These are phyloP conservation scores for Trapa incisa DNA, from an alignment of 345 rosid genomes.

Conservation along the genomic window DNA sequence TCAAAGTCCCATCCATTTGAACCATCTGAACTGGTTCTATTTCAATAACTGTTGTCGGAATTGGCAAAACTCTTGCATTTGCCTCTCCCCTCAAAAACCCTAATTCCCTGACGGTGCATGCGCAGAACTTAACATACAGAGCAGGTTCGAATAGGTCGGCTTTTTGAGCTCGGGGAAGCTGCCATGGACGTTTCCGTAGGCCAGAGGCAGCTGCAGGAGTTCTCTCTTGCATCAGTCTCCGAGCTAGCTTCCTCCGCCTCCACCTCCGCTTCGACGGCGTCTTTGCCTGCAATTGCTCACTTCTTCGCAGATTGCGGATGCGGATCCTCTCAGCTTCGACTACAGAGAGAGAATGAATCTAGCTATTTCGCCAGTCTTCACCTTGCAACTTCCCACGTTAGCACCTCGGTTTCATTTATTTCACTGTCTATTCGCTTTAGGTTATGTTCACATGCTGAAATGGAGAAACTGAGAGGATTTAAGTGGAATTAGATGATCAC, in stretches of 20 bases:
- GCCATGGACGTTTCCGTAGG: conserved; percentile 15
- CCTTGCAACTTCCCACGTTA: conserved; percentile 3
- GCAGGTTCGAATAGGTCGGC: neutral
- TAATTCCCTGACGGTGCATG: neutral
- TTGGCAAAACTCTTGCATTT: neutral
- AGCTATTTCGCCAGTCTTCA: conserved; percentile 19
- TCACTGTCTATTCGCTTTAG: neutral
- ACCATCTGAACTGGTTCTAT: no score
- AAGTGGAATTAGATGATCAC: neutral
- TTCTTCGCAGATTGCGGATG: conserved; percentile 23
- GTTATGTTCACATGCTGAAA: neutral
- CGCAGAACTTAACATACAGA: neutral
- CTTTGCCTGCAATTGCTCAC: conserved; percentile 40
- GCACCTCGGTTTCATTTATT: neutral
- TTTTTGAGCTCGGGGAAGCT: neutral
- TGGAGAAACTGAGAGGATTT: neutral
- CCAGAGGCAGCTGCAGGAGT: conserved; percentile 28
- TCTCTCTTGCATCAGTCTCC: conserved; percentile 40
- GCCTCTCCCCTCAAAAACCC: conserved; percentile 7
- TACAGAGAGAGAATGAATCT: conserved; percentile 28
- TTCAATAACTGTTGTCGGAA: neutral
- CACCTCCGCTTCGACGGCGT: conserved; percentile 20
- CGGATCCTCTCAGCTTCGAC: conserved; percentile 48
- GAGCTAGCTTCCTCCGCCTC: conserved; percentile 42
- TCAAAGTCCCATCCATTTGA: no score